Conservation (phyloP, 805 yeast genomes). For the Ascoidea asiatica region DNA sequence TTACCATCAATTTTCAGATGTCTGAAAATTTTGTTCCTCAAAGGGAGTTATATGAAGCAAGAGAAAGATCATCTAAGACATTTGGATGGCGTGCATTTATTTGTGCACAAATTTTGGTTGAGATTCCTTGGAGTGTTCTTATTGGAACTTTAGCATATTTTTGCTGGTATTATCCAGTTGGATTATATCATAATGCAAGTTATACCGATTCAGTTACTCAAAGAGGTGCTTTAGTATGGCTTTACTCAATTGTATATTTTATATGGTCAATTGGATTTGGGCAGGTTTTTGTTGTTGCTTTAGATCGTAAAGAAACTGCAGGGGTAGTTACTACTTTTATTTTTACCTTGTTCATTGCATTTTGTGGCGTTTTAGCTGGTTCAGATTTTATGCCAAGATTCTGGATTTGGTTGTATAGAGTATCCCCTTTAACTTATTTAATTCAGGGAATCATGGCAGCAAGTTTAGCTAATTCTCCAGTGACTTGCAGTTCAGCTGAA, state of each 20-base stretch:
- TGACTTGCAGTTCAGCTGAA: conserved; percentile 26
- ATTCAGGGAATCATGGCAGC: conserved; percentile 31
- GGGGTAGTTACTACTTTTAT: conserved; percentile 42
- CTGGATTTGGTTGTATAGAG: conserved; percentile 62
- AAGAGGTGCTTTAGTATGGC: conserved; percentile 47
- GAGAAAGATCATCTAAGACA: conserved; percentile 63
- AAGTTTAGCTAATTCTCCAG: conserved; percentile 27
- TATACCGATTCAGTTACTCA: conserved; percentile 27
- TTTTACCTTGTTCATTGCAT: conserved; percentile 47
- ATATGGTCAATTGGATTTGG: conserved; percentile 46
- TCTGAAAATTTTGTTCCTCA: conserved; percentile 46
- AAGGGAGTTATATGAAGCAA: conserved; percentile 53
- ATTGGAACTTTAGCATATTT: conserved; percentile 50
- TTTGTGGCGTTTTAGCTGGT: conserved; percentile 65
- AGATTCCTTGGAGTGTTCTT: conserved; percentile 49
- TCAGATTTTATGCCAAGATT: conserved; percentile 50
- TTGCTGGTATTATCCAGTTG: conserved; percentile 63
- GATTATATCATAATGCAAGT: conserved; percentile 47
- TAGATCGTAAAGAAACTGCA: no score
- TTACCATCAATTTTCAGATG: conserved; percentile 47
- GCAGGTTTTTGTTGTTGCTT: no score
- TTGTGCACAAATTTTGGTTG: conserved; percentile 36
- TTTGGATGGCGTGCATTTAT: conserved; percentile 55
- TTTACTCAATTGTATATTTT: conserved; percentile 30
- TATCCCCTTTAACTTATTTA: conserved; percentile 50